Conservation (phyloP, 2,329 filamentous ascomycete species). For the Penicillium brasilianum region DNA sequence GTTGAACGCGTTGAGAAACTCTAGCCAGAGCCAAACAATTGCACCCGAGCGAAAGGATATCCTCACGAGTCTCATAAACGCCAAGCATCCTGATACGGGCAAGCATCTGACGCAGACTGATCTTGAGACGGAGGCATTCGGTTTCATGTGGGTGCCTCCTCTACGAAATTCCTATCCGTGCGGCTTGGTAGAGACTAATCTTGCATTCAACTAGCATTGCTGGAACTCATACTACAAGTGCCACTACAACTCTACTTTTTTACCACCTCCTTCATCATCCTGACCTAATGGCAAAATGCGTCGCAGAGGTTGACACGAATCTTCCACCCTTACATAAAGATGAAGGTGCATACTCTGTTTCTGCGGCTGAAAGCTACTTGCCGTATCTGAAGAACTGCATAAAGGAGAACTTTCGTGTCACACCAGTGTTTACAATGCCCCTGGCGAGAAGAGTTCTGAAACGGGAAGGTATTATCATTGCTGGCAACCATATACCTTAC, state of each 20-base stretch:
- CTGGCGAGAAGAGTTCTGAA: background rate
- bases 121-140: background rate
- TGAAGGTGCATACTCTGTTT: background rate
- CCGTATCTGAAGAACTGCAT: background rate
- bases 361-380: background rate
- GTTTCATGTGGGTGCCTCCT: background rate
- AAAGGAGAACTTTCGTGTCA: background rate
- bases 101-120: background rate
- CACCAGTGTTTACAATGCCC: background rate
- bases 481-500: constrained; percentile 30
- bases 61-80: background rate
- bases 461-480: constrained; percentile 13
- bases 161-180: too few species aligned
- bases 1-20: background rate
- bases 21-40: background rate
- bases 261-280: background rate
- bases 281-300: background rate
- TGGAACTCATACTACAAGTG: background rate
- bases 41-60: background rate
- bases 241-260: background rate
- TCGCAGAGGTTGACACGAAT: background rate
- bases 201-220: background rate
- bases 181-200: too few species aligned
- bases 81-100: background rate
- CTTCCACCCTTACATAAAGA: background rate